A percentile compares a stretch with the other conserved stretches of the same genome.
These are phyloP conservation scores for Scenedesmus sp. DNA, from an alignment of 163 green algal genomes.

Conservation along the genomic window DNA sequence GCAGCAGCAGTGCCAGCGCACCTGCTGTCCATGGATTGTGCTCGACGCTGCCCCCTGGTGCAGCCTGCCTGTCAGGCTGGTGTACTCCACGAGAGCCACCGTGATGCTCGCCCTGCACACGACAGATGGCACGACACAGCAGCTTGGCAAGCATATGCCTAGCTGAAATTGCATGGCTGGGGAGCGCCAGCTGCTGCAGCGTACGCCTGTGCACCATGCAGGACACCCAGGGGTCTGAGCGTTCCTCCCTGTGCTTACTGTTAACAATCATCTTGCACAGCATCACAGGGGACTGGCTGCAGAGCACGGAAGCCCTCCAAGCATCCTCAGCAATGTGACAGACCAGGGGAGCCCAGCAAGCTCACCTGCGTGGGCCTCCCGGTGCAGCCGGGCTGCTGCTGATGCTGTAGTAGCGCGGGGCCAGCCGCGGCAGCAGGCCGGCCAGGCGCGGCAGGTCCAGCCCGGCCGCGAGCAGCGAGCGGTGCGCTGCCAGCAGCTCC, in stretches of 20 bases:
- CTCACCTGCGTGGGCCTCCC: not conserved
- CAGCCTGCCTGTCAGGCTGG: conserved; percentile 70
- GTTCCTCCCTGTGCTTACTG: too few species aligned
- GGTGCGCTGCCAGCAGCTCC: conserved; percentile 39
- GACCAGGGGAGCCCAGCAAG: not conserved
- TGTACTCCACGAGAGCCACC: conserved; percentile 68
- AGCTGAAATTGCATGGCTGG: too few species aligned
- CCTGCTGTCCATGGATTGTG: conserved; percentile 58
- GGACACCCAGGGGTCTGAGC: too few species aligned
- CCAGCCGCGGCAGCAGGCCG: conserved; percentile 48
- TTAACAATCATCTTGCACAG: too few species aligned
- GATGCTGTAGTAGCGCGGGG: conserved; percentile 93
- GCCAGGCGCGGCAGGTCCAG: conserved; percentile 26
- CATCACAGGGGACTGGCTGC: conserved; percentile 72
- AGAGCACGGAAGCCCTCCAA: conserved; percentile 79
- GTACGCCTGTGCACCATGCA: too few species aligned
- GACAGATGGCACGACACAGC: not conserved
- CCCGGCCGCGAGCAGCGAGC: conserved; percentile 1
- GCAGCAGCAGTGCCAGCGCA: not conserved
- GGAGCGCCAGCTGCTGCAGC: too few species aligned
- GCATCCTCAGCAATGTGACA: not conserved
- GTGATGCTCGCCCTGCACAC: conserved; percentile 59
- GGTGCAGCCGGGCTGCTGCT: conserved; percentile 75
- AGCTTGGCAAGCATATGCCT: too few species aligned
- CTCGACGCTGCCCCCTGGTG: conserved; percentile 79